Percentiles rank a stretch among this genome's conserved stretches.
Evolutionary conservation across 805 yeast species (phyloP).

Genomic region (Kregervanrija delftensis): DNA sequence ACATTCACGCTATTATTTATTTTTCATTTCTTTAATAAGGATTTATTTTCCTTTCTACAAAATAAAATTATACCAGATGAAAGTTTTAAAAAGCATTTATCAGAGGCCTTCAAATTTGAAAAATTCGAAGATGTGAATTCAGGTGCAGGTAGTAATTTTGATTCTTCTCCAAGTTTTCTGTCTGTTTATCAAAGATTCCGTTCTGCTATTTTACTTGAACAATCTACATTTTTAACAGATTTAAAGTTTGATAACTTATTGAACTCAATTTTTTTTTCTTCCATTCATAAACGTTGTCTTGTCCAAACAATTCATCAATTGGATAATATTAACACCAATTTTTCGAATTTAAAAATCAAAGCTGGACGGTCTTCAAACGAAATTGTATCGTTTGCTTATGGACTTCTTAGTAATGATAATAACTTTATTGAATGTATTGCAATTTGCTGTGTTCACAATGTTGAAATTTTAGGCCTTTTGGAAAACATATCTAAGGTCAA

Average conservation of each 20-base stretch:
- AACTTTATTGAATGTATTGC: too few species aligned
- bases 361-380: too few species aligned
- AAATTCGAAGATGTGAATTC: not conserved
- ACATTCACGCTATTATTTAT: conserved; percentile 15
- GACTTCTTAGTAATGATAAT: too few species aligned
- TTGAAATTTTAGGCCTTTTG: not conserved
- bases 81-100: conserved; percentile 2
- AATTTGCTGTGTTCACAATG: not conserved
- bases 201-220: conserved; percentile 14
- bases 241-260: conserved; percentile 5
- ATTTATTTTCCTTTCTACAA: conserved; percentile 11
- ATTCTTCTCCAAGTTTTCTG: conserved; percentile 7
- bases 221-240: conserved; percentile 17
- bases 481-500: conserved; percentile 4
- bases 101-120: conserved; percentile 7
- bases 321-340: too few species aligned
- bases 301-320: too few species aligned
- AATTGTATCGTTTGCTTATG: too few species aligned
- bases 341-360: too few species aligned
- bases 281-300: conserved; percentile 2
- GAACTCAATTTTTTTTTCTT: conserved; percentile 9
- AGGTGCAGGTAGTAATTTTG: conserved; percentile 1
- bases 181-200: conserved; percentile 16
- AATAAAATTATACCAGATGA: too few species aligned
- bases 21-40: conserved; percentile 16